A percentile compares a stretch with the other conserved stretches of the same genome.
These are phyloP conservation scores for Huntiella moniliformis DNA, from an alignment of 2,329 filamentous ascomycete species.

Conservation along the genomic window DNA sequence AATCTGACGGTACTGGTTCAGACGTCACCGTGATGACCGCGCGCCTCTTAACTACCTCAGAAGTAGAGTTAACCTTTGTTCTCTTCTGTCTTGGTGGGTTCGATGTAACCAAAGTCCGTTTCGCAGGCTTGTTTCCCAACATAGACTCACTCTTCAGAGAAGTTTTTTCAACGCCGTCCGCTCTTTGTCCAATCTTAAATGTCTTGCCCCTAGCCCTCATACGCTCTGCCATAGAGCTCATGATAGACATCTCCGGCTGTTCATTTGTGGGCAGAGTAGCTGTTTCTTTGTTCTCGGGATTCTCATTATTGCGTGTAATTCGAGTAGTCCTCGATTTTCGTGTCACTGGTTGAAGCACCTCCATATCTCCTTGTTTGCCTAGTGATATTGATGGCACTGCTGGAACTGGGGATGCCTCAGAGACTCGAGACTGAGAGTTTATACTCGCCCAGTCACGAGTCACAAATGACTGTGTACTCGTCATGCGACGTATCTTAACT, in stretches of 20 bases:
- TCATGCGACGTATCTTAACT: no score
- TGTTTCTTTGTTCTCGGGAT: no score
- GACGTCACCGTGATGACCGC: background rate
- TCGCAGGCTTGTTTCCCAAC: background rate
- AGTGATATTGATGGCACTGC: no score
- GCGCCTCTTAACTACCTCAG: background rate
- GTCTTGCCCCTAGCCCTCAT: conserved; percentile 34
- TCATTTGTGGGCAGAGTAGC: no score
- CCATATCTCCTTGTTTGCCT: no score
- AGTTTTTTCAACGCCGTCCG: background rate
- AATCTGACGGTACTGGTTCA: background rate
- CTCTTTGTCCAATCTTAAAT: conserved; percentile 27
- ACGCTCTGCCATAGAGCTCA: conserved; percentile 34
- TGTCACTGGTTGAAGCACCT: background rate
- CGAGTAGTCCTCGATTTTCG: conserved; percentile 16
- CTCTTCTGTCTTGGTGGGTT: background rate
- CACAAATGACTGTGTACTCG: no score
- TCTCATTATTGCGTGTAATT: no score
- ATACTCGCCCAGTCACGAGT: no score
- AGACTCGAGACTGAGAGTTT: no score
- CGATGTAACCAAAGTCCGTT: background rate
- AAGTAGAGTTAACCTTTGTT: background rate
- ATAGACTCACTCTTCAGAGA: no score
- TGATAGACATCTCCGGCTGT: no score
- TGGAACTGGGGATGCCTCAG: no score